These are phyloP conservation scores for Arthrobotrys sphaeroides DNA, from an alignment of 2,329 filamentous ascomycete species.

Conservation along the genomic window DNA sequence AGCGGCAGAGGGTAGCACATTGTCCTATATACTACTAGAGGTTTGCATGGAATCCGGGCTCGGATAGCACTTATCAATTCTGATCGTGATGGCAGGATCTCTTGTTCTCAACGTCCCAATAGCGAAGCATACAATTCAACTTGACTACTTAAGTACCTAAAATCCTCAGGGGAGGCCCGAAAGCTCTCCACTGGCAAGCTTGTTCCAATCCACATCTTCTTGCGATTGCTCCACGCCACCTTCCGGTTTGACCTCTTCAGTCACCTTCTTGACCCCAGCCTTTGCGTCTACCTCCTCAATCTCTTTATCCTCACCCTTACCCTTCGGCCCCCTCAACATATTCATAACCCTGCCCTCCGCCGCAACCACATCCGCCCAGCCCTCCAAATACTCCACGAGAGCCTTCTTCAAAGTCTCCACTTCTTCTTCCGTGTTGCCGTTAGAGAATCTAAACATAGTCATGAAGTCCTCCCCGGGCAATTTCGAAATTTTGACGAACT, in stretches of 20 bases:
- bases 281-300: conserved; percentile 40
- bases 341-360: conserved; percentile 39
- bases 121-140: too few relatives aligned
- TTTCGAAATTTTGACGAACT: conserved; percentile 35
- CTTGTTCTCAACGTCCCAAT: too few relatives aligned
- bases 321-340: conserved; percentile 18
- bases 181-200: too few relatives aligned
- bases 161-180: too few relatives aligned
- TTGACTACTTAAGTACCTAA: too few relatives aligned
- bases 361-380: conserved; percentile 44
- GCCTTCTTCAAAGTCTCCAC: conserved; percentile 32
- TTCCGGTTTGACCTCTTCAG: neutral
- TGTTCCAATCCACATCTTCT: neutral
- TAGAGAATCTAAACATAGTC: conserved; percentile 29
- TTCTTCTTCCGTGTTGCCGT: conserved; percentile 39
- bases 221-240: neutral
- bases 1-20: too few relatives aligned
- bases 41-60: too few relatives aligned
- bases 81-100: too few relatives aligned
- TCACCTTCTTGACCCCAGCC: conserved; percentile 2
- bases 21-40: too few relatives aligned
- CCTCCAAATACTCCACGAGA: conserved; percentile 35
- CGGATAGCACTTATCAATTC: too few relatives aligned
- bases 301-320: conserved; percentile 35
- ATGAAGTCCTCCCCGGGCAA: conserved; percentile 36